A percentile compares a stretch with the other conserved stretches of the same genome.
Evolutionary conservation across 345 rosid genomes (phyloP).

Genomic region (Dipteronia dyeriana): DNA sequence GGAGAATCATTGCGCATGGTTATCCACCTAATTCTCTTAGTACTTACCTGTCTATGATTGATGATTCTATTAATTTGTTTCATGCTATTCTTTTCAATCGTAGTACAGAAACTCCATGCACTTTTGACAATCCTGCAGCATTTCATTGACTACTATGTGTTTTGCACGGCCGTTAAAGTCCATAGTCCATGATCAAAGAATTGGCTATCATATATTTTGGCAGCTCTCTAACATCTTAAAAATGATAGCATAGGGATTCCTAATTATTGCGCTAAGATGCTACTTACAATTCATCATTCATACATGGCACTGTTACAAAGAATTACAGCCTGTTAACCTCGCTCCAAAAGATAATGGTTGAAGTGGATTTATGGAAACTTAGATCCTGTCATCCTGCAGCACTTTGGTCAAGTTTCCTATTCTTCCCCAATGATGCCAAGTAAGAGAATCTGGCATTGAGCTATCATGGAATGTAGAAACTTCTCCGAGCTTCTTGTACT

Average conservation of each 20-base stretch:
- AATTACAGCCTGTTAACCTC: background rate
- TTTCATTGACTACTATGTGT: background rate
- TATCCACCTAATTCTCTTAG: conserved; percentile 14
- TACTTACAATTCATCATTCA: background rate
- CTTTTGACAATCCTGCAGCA: background rate
- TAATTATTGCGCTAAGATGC: background rate
- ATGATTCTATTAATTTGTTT: conserved; percentile 3
- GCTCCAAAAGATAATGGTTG: background rate
- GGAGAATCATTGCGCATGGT: conserved; percentile 75
- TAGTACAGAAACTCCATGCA: background rate
- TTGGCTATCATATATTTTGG: background rate
- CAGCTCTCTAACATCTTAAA: background rate
- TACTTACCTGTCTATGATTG: conserved; percentile 4
- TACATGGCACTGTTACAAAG: background rate
- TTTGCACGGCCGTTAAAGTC: background rate
- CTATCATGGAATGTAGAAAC: background rate
- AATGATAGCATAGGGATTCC: background rate
- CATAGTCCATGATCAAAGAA: background rate
- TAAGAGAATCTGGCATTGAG: background rate
- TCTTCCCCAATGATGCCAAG: background rate
- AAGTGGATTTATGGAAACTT: background rate
- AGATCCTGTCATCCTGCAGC: background rate
- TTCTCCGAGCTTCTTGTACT: background rate
- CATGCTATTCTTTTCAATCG: background rate
- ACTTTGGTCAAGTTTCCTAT: background rate